A percentile compares a stretch with the other conserved stretches of the same genome.
Conservation (phyloP, 768 basidiomycete genomes). For the Trametes cubensis region DNA sequence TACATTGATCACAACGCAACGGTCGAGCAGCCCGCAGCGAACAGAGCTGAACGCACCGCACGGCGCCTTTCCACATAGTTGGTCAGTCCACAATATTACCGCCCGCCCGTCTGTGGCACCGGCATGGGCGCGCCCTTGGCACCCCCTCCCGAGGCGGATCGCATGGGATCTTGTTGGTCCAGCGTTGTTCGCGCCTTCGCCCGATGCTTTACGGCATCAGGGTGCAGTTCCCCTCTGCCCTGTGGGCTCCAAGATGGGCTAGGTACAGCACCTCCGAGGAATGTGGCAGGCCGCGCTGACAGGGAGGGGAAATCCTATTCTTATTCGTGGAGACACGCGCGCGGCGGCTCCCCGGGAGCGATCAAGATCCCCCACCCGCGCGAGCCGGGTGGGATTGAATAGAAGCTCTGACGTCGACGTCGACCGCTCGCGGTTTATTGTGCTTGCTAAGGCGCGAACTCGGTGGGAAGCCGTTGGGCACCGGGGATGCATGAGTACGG, state of each 20-base stretch:
- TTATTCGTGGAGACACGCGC: background rate
- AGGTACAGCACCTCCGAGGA: constrained; percentile 3
- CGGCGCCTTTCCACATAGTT: too few species aligned
- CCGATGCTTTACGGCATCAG: constrained; percentile 17
- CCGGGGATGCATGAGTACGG: too few species aligned
- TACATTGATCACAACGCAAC: too few species aligned
- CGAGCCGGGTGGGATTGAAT: background rate
- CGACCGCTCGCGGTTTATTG: too few species aligned
- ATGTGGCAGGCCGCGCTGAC: constrained; percentile 7
- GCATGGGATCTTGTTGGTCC: constrained; percentile 23
- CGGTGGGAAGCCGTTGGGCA: too few species aligned
- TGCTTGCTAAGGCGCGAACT: too few species aligned
- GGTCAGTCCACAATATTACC: too few species aligned
- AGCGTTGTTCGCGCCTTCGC: constrained; percentile 10
- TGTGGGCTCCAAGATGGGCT: background rate
- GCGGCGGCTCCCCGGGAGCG: constrained; percentile 3
- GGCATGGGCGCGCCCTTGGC: background rate
- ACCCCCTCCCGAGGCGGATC: background rate
- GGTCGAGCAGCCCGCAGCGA: too few species aligned
- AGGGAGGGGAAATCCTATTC: constrained; percentile 2
- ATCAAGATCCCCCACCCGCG: constrained; percentile 13
- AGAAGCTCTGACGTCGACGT: too few species aligned
- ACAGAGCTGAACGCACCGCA: too few species aligned
- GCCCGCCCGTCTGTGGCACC: too few species aligned
- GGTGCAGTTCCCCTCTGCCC: constrained; percentile 1